phyloP scores from a whole-genome alignment of 2,329 filamentous ascomycete species.

The Claviceps sp. region DNA sequence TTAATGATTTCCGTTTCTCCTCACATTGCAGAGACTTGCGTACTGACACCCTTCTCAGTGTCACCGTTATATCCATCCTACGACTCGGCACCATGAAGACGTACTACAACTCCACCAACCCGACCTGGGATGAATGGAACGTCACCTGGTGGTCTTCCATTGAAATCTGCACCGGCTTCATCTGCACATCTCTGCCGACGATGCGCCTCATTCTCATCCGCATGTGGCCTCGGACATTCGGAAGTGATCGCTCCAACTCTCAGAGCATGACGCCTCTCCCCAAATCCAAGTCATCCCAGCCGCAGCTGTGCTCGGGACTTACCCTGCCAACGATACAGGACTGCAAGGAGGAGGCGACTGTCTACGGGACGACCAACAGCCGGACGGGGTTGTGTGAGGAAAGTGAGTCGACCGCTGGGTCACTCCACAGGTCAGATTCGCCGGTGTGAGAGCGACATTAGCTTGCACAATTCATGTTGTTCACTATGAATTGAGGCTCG shows the following conservation, averaged over 20 bases:
- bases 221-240: background rate
- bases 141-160: constrained; percentile 2
- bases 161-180: constrained; percentile 2
- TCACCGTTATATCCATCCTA: constrained; percentile 3
- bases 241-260: background rate
- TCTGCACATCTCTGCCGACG: constrained; percentile 3
- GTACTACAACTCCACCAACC: constrained; percentile 1
- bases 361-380: background rate
- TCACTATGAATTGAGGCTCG: too few relatives aligned
- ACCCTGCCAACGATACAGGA: background rate
- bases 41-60: background rate
- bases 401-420: background rate
- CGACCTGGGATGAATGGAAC: constrained; percentile 2
- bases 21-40: too few relatives aligned
- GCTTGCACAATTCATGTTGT: too few relatives aligned
- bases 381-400: background rate
- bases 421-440: background rate
- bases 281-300: background rate
- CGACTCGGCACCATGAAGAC: constrained; percentile 1
- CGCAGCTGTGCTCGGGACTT: background rate
- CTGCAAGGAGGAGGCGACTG: background rate
- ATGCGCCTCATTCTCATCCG: constrained; percentile 2
- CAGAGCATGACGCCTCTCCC: background rate
- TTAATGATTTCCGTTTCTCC: too few relatives aligned
- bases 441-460: background rate